A percentile compares a stretch with the other conserved stretches of the same genome.
phyloP scores from a whole-genome alignment of 805 yeast genomes.

The Candida fluviatilis region DNA sequence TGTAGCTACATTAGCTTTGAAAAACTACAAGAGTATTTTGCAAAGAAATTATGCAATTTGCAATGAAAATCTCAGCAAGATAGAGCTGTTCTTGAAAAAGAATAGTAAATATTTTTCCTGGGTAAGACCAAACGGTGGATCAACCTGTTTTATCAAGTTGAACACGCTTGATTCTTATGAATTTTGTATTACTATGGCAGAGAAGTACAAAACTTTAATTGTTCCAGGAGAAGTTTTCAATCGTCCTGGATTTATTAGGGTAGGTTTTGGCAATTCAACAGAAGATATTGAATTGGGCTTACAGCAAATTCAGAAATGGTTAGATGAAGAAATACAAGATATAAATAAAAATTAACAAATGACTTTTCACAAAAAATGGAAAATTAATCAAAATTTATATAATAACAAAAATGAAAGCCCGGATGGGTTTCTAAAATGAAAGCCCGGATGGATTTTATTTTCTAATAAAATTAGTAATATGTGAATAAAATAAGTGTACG shows the following conservation, averaged over 20 bases:
- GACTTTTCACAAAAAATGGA: background rate
- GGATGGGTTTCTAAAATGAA: no score
- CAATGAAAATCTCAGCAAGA: conserved; percentile 26
- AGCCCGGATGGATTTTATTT: no score
- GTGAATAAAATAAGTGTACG: no score
- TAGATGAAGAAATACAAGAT: conserved; percentile 4
- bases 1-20: conserved; percentile 41
- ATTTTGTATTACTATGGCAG: conserved; percentile 34
- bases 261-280: conserved; percentile 46
- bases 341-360: background rate
- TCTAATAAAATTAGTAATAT: no score
- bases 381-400: background rate
- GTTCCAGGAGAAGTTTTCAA: conserved; percentile 51
- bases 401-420: no score
- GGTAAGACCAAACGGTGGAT: conserved; percentile 46
- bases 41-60: conserved; percentile 40
- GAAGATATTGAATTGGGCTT: conserved; percentile 34
- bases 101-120: conserved; percentile 31
- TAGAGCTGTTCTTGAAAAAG: conserved; percentile 29
- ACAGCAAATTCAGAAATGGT: conserved; percentile 13
- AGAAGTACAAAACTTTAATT: conserved; percentile 27
- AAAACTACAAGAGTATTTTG: conserved; percentile 29
- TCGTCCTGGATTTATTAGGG: conserved; percentile 38
- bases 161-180: conserved; percentile 24
- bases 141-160: conserved; percentile 41